phyloP scores from a whole-genome alignment of 108 stramenopile genomes.

The Cyclostephanos invisitatus region DNA sequence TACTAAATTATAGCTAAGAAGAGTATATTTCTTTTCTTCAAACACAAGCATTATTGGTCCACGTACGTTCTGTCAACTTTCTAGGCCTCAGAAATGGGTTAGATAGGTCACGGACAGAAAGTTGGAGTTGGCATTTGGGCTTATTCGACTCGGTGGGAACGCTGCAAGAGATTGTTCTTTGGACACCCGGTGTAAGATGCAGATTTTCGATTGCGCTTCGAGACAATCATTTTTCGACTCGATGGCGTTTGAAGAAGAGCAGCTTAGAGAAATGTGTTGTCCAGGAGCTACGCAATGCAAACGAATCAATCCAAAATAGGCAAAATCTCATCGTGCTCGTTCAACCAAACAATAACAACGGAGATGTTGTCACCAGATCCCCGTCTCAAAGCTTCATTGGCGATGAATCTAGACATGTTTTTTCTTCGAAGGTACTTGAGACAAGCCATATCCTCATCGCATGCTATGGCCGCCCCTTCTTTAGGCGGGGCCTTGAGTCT shows the following conservation, averaged over 20 bases:
- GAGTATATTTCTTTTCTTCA: not conserved
- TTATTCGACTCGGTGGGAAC: too few relatives aligned
- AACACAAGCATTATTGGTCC: not conserved
- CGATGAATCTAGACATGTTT: conserved; percentile 70
- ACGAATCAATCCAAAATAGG: conserved; percentile 3
- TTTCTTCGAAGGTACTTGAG: conserved; percentile 47
- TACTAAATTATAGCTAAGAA: not conserved
- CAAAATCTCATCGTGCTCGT: conserved; percentile 20
- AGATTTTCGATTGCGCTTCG: not conserved
- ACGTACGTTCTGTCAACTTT: not conserved
- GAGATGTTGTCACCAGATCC: conserved; percentile 86
- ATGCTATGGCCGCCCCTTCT: conserved; percentile 38
- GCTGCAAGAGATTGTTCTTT: not conserved
- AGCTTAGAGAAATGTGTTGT: not conserved
- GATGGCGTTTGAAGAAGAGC: not conserved
- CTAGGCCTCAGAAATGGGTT: too few relatives aligned
- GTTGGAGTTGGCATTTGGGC: not conserved
- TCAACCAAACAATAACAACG: conserved; percentile 85
- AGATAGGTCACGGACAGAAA: too few relatives aligned
- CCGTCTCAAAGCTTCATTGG: conserved; percentile 75
- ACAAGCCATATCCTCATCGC: conserved; percentile 37
- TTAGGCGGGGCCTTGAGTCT: conserved; percentile 47
- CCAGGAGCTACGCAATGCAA: not conserved
- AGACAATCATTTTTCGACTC: not conserved
- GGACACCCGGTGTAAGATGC: not conserved